Evolutionary conservation across 2,329 filamentous ascomycete species (phyloP).

Genomic region (Calonectria honghensis): DNA sequence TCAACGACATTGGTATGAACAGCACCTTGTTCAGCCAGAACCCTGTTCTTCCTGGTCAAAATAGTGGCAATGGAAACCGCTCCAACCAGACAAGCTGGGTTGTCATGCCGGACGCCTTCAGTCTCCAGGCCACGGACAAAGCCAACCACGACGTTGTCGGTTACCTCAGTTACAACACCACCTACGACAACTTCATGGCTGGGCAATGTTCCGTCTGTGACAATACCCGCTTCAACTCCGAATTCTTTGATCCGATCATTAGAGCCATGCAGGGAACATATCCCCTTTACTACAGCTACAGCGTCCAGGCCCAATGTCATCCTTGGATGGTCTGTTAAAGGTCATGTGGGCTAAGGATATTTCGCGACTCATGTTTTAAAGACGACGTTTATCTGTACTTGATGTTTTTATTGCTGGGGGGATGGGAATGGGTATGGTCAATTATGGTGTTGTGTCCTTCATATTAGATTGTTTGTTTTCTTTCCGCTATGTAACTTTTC

Average conservation of each 20-base stretch:
- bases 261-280: slow-evolving; percentile 62
- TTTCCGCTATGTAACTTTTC: slow-evolving; percentile 47
- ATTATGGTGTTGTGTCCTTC: slow-evolving; percentile 43
- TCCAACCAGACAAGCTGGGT: slow-evolving; percentile 60
- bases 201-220: slow-evolving; percentile 62
- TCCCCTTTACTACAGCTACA: slow-evolving; percentile 62
- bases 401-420: slow-evolving; percentile 36
- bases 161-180: slow-evolving; percentile 61
- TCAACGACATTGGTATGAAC: slow-evolving; percentile 61
- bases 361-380: not conserved
- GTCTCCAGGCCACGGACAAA: slow-evolving; percentile 59
- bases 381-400: slow-evolving; percentile 36
- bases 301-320: slow-evolving; percentile 61
- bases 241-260: slow-evolving; percentile 62
- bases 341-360: not conserved
- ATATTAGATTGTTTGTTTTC: slow-evolving; percentile 47
- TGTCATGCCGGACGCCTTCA: slow-evolving; percentile 63
- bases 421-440: slow-evolving; percentile 33
- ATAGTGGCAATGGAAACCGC: slow-evolving; percentile 53
- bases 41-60: slow-evolving; percentile 59
- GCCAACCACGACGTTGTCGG: slow-evolving; percentile 59
- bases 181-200: slow-evolving; percentile 61
- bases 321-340: slow-evolving; percentile 63
- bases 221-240: slow-evolving; percentile 59
- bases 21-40: slow-evolving; percentile 65